These are phyloP conservation scores for Citropsis articulata DNA, from an alignment of 345 rosid species.

Conservation along the genomic window DNA sequence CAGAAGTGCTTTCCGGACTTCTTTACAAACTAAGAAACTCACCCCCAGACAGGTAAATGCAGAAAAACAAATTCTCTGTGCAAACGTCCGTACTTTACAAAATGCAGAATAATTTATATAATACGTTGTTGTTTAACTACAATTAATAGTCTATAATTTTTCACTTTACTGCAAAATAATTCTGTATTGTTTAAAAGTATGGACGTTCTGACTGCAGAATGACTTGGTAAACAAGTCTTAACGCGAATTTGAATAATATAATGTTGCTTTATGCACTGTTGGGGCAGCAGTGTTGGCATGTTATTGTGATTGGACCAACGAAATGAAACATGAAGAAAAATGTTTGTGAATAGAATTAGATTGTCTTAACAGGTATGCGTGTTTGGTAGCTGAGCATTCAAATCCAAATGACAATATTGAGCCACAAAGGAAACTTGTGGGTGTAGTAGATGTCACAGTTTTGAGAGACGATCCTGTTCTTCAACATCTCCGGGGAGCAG, in stretches of 20 bases:
- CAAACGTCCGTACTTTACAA: too few species aligned
- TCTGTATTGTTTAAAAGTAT: too few species aligned
- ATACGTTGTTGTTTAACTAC: too few species aligned
- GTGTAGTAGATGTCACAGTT: slow-evolving; percentile 75
- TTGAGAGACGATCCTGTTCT: slow-evolving; percentile 54
- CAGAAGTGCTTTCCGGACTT: slow-evolving; percentile 81
- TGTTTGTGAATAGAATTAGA: neutral
- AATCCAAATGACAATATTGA: slow-evolving; percentile 15
- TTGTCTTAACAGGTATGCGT: slow-evolving; percentile 54
- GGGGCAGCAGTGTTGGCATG: neutral
- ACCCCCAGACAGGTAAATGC: slow-evolving; percentile 57
- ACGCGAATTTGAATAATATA: too few species aligned
- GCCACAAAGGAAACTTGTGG: slow-evolving; percentile 43
- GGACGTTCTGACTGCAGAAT: too few species aligned
- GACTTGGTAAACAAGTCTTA: too few species aligned
- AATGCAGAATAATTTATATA: too few species aligned
- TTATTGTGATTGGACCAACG: neutral
- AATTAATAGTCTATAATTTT: too few species aligned
- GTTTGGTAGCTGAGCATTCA: slow-evolving; percentile 70
- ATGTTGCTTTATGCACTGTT: too few species aligned
- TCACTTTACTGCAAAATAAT: too few species aligned
- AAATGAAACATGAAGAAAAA: neutral
- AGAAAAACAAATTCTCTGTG: too few species aligned
- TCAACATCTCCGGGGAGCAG: slow-evolving; percentile 45
- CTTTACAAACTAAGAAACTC: slow-evolving; percentile 78